Base-by-base conservation (phyloP, 768 basidiomycete species). In the Mycena filopes region DNA sequence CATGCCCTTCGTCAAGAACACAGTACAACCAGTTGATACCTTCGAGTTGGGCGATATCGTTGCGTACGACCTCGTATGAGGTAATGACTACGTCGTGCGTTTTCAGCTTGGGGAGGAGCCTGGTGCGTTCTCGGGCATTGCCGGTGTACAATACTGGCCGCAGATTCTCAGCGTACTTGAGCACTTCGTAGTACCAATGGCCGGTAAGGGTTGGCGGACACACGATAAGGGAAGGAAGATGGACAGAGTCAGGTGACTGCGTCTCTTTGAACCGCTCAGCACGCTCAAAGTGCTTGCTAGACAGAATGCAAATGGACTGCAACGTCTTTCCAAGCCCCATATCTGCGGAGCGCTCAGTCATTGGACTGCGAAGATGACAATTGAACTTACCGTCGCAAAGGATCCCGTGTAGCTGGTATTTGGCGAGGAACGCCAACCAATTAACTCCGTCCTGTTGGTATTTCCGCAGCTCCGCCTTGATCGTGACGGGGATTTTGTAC, bases 271-370 rank as follows among this genome's bases (percentile, higher is more conserved):
- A 81, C 70, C 82, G 88, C 74, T 91, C 83, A 20, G 87, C 83
- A 31, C 97, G 88, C 76, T 99, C 98, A 72, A 89, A 84, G 71
- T 97, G 95, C 77, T 96, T 99, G 80, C 95, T 90, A 1, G 95
- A 92, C 31, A 99, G 81, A 68, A 99, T 99, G 72, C 96, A 97
- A 72, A 99, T 99, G 0, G 97, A 96, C 77, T 99, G 98, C 18
- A 99, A 80, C 2, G 96, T 98, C 81, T 99, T 99, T 10, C 98
- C 98, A 10, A 99, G 88, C 61, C 98, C 98, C 97, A 99, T 99
- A 74, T 99, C 97, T 99, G 71, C 28, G 28, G 43, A 23, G 38
- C 36, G 36, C 12, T 15, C 28, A 42, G 36, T 73, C 25, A 74
- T 26, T 42, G 66, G 33, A 55, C n/a, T 31, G 23, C 45, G 26